Base-by-base conservation (phyloP, 306 rosid species). In the Dalbergia cochinchinensis region DNA sequence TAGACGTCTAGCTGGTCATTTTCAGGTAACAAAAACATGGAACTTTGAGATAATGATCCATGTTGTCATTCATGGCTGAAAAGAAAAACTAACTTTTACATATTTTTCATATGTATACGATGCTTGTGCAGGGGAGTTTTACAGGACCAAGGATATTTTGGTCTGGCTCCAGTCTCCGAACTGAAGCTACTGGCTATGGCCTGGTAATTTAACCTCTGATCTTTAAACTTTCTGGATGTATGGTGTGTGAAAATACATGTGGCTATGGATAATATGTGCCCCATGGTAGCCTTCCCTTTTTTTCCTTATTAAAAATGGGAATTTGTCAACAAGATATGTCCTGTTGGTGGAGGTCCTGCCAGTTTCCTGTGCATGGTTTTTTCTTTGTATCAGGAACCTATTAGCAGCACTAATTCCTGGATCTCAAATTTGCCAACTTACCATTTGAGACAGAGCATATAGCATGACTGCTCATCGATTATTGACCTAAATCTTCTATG, bases 101-200 rank as follows among this genome's bases (percentile, higher is more conserved):
- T 75, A 53, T 72, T 71, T 83, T 85, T 85, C 80, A 86, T 85
- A 70, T 78, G 69, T 69, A 81, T 85, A 69, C 75, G 78, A 81
- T 84, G 82, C 87, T 78, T 79, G 75, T 87, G 91, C 98, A 91
- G 98, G 98, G 96, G 80, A 93, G 93, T 89, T 93, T 91, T 87
- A 89, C 92, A 48, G 98, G 97, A 64, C 94, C 97, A 22, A 93
- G 97, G 86, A 93, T 93, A 87, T 93, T 91, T 86, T 93, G 94
- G 94, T 91, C 97, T 91, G 98, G 97, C 64, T 89, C 98, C 71
- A 93, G 98, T 82, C 98, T 93, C 75, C 92, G 94, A 77, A 87
- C 94, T 77, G 93, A 93, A 90, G 97, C 98, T 71, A 91, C 97
- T 71, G 98, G 97, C 51, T 90, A 90, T 83, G 94, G 98, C 60